These are phyloP conservation scores for Aethionema arabicum DNA, from an alignment of 345 rosid genomes.

Conservation along the genomic window DNA sequence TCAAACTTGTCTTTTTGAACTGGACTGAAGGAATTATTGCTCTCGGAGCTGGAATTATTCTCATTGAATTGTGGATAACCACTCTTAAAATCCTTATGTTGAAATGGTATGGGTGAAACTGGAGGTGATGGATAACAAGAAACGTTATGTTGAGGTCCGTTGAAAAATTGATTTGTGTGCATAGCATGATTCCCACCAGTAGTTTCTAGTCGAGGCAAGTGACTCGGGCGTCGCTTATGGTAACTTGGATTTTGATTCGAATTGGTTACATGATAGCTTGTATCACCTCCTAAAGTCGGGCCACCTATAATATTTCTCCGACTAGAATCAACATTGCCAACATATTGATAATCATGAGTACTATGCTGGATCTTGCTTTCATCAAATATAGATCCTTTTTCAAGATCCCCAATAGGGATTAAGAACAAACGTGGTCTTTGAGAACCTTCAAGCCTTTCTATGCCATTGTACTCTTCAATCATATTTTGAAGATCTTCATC, in stretches of 20 bases:
- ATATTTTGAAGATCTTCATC: conserved; percentile 68
- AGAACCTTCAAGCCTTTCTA: conserved; percentile 50
- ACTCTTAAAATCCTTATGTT: conserved; percentile 41
- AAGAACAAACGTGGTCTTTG: conserved; percentile 59
- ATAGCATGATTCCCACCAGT: conserved; percentile 34
- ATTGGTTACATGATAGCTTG: conserved; percentile 36
- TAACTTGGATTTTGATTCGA: conserved; percentile 39
- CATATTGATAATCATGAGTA: conserved; percentile 47
- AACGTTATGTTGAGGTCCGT: conserved; percentile 39
- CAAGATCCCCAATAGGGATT: conserved; percentile 56
- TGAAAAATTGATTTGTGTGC: conserved; percentile 34
- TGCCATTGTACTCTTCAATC: conserved; percentile 62
- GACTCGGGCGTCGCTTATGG: conserved; percentile 29
- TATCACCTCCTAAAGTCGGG: conserved; percentile 39
- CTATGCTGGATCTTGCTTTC: conserved; percentile 39
- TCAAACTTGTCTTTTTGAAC: conserved; percentile 41
- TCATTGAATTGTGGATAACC: conserved; percentile 34
- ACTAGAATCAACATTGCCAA: conserved; percentile 43
- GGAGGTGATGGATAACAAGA: conserved; percentile 46
- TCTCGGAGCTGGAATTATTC: conserved; percentile 49
- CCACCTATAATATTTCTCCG: conserved; percentile 36
- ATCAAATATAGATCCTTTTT: conserved; percentile 41
- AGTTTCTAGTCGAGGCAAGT: conserved; percentile 39
- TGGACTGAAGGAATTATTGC: conserved; percentile 48
- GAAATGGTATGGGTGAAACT: conserved; percentile 46